These are phyloP conservation scores for Tetracladium maxilliforme DNA, from an alignment of 2,329 filamentous ascomycete species.

Conservation along the genomic window DNA sequence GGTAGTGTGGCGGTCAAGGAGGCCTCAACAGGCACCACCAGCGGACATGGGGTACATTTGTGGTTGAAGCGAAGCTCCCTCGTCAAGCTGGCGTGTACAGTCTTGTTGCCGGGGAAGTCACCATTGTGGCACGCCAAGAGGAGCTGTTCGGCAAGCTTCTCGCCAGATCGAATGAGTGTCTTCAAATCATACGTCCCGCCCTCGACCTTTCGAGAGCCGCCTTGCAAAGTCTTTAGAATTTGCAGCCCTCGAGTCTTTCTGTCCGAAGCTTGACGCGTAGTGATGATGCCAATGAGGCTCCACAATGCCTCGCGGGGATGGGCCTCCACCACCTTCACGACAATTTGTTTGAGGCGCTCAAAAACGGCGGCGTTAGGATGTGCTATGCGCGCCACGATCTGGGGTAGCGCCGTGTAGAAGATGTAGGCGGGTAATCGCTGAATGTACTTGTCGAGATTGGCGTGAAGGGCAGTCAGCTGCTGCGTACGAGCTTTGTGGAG, in stretches of 20 bases:
- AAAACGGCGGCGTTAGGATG: constrained; percentile 72
- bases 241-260: constrained; percentile 38
- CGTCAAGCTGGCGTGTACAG: constrained; percentile 55
- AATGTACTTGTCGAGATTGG: constrained; percentile 68
- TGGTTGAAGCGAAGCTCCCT: constrained; percentile 73
- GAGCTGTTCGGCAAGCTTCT: constrained; percentile 71
- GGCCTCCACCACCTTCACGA: constrained; percentile 71
- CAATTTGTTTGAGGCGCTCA: constrained; percentile 61
- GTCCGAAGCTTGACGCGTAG: constrained; percentile 61
- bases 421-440: constrained; percentile 57
- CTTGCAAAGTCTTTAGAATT: constrained; percentile 32
- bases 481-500: constrained; percentile 24
- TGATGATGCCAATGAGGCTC: constrained; percentile 78
- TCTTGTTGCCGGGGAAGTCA: constrained; percentile 53
- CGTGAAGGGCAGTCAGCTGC: constrained; percentile 57
- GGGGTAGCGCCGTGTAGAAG: constrained; percentile 72
- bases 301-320: constrained; percentile 87
- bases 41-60: constrained; percentile 64
- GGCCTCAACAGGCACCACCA: constrained; percentile 81
- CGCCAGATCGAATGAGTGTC: constrained; percentile 59
- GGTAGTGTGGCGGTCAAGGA: constrained; percentile 76
- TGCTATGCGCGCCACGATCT: constrained; percentile 90
- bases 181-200: constrained; percentile 45
- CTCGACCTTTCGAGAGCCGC: constrained; percentile 33
- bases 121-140: constrained; percentile 68